Evolutionary conservation across 2,329 filamentous ascomycete species (phyloP).

Genomic region (Apiospora marii): DNA sequence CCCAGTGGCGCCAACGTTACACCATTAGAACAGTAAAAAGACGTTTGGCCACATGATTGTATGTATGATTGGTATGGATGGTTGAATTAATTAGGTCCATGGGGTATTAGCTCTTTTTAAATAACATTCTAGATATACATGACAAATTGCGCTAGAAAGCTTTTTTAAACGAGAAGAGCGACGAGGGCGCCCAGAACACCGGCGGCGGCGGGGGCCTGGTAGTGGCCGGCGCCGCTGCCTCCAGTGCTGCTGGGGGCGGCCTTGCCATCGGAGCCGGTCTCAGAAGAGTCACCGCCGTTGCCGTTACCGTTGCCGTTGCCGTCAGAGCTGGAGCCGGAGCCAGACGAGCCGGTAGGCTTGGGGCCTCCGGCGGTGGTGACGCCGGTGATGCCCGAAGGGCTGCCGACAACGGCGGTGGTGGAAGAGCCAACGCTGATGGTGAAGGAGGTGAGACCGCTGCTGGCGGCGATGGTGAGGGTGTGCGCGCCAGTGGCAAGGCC

Average conservation of each 20-base stretch:
- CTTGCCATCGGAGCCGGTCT: not conserved
- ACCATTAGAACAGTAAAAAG: not conserved
- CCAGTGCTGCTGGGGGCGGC: constrained; percentile 19
- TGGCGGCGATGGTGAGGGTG: not conserved
- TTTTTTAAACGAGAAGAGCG: constrained; percentile 1
- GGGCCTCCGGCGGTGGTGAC: constrained; percentile 1
- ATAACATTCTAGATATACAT: constrained; percentile 18
- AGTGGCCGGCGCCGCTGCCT: not conserved
- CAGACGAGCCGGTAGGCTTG: not conserved
- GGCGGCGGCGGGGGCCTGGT: constrained; percentile 15
- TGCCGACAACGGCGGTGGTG: not conserved
- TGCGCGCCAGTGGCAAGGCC: constrained; percentile 28
- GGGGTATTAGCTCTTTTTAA: constrained; percentile 17
- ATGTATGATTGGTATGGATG: not conserved
- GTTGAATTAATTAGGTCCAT: constrained; percentile 1
- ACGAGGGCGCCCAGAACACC: not conserved
- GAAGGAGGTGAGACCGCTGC: not conserved
- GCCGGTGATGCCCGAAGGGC: not conserved
- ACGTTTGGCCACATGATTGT: not conserved
- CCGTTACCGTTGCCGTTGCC: not conserved
- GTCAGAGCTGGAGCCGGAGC: not conserved
- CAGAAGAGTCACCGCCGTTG: not conserved
- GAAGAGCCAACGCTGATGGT: constrained; percentile 11
- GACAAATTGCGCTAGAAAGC: not conserved
- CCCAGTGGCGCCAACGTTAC: not conserved